These are phyloP conservation scores for Plectranthus barbatus DNA, from an alignment of 257 asterid genomes.

Conservation along the genomic window DNA sequence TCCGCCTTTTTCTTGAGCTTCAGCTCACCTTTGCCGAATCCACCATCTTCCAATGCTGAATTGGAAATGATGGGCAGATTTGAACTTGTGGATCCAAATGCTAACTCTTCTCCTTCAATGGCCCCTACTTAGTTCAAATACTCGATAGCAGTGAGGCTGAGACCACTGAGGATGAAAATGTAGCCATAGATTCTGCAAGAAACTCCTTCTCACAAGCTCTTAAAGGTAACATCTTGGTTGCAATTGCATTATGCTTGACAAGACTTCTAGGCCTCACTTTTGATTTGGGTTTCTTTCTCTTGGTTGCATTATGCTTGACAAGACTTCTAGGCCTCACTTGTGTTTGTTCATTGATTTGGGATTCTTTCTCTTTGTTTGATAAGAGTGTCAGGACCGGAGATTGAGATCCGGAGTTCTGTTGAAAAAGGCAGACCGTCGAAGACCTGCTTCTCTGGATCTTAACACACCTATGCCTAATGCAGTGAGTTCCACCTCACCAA, in stretches of 20 bases:
- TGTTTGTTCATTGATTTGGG: background rate
- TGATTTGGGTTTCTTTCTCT: too few species aligned
- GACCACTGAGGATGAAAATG: slow-evolving; percentile 63
- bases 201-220: slow-evolving; percentile 89
- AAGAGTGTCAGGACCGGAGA: slow-evolving; percentile 82
- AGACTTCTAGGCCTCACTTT: background rate
- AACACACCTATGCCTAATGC: slow-evolving; percentile 39
- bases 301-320: background rate
- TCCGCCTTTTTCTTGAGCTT: slow-evolving; percentile 12
- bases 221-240: slow-evolving; percentile 46
- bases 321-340: background rate
- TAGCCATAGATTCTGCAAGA: slow-evolving; percentile 59
- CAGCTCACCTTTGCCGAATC: slow-evolving; percentile 3
- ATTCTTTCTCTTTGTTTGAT: slow-evolving; percentile 4
- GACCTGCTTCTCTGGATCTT: slow-evolving; percentile 76
- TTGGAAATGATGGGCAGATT: background rate
- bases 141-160: slow-evolving; percentile 62
- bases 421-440: slow-evolving; percentile 47
- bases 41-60: slow-evolving; percentile 2
- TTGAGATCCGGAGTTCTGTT: slow-evolving; percentile 41
- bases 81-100: slow-evolving; percentile 4
- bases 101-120: slow-evolving; percentile 17
- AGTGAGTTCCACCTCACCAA: slow-evolving; percentile 55
- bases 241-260: background rate
- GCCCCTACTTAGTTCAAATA: slow-evolving; percentile 34